Conservation (phyloP, 331 rosid genomes). For the Malus hybrid region DNA sequence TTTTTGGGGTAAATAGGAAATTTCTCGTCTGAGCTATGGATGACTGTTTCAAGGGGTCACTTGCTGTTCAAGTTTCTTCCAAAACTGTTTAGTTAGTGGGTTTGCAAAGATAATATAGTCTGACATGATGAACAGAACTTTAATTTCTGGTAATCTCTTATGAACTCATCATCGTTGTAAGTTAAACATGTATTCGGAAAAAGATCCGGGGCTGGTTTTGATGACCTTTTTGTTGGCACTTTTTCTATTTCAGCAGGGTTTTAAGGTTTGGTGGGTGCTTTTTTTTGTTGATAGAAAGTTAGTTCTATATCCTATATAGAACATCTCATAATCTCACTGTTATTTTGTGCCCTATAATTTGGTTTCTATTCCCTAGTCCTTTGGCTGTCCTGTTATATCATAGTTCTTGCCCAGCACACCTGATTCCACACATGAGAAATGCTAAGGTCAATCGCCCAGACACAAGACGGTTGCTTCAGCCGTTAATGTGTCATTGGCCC, state of each 20-base stretch:
- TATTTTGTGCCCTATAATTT: neutral
- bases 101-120: neutral
- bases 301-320: neutral
- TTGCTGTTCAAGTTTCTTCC: constrained; percentile 1
- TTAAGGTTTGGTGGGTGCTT: neutral
- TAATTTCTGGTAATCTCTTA: neutral
- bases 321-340: neutral
- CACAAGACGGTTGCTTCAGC: no score
- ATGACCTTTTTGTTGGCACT: neutral
- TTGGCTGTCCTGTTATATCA: neutral
- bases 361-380: neutral
- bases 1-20: neutral
- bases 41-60: constrained; percentile 3
- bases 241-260: neutral
- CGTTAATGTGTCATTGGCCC: neutral
- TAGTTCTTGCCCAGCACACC: neutral
- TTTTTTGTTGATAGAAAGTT: neutral
- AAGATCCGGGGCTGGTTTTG: neutral
- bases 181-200: neutral
- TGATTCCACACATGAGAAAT: neutral
- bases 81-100: neutral
- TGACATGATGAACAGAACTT: neutral
- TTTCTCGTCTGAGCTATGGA: neutral
- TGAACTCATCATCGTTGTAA: neutral
- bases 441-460: neutral